phyloP scores from a whole-genome alignment of 495 filamentous ascomycete species.

The Viridothelium virens region DNA sequence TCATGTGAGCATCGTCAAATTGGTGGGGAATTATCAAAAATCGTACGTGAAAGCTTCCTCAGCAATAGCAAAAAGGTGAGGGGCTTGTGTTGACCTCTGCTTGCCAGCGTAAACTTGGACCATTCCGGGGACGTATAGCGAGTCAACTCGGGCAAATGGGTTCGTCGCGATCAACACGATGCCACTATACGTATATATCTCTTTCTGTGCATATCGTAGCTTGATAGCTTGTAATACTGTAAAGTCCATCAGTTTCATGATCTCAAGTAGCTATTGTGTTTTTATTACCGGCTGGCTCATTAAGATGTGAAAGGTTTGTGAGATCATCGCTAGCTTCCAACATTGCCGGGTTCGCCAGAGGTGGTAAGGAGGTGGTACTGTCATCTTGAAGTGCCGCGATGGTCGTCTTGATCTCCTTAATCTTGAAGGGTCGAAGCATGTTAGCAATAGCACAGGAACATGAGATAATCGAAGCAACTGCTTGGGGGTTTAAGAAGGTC shows the following conservation, averaged over 20 bases:
- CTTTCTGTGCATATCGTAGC: slow-evolving; percentile 95
- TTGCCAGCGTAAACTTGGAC: slow-evolving; percentile 98
- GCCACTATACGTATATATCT: slow-evolving; percentile 99
- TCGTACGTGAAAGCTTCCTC: slow-evolving; percentile 95
- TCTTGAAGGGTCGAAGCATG: slow-evolving; percentile 40
- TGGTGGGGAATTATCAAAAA: background rate
- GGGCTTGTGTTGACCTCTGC: slow-evolving; percentile 90
- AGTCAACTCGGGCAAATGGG: slow-evolving; percentile 95
- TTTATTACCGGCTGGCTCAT: slow-evolving; percentile 84
- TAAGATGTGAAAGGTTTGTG: slow-evolving; percentile 94
- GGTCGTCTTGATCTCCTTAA: slow-evolving; percentile 73
- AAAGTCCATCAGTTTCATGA: slow-evolving; percentile 22
- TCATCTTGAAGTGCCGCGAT: slow-evolving; percentile 69
- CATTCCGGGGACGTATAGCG: slow-evolving; percentile 97
- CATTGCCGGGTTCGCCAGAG: slow-evolving; percentile 96
- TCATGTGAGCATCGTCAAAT: background rate
- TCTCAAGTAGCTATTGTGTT: background rate
- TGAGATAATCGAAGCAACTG: background rate
- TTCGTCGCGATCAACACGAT: slow-evolving; percentile 99
- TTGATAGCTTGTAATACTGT: slow-evolving; percentile 94
- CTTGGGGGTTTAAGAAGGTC: background rate
- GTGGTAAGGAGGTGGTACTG: slow-evolving; percentile 63
- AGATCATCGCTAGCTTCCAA: slow-evolving; percentile 98
- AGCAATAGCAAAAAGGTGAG: slow-evolving; percentile 97
- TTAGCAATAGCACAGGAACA: background rate